Evolutionary conservation across 1,139 yeast genomes (phyloP).

Genomic region (Protomyces lactucae-debilis): DNA sequence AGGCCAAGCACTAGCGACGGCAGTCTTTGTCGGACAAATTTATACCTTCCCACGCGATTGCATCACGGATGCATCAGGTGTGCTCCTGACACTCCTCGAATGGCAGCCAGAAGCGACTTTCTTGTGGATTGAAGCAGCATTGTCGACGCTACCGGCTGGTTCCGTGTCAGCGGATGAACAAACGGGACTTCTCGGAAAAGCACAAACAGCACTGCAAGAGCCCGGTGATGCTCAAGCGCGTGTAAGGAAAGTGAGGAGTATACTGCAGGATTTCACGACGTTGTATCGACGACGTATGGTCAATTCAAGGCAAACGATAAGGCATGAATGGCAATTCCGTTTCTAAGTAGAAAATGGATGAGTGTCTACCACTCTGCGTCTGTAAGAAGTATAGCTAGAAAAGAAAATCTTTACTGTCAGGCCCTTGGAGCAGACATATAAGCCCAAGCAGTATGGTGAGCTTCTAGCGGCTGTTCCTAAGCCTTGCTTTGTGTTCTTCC

Average conservation of each 20-base stretch:
- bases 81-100: constrained; percentile 61
- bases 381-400: no score
- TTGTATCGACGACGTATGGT: constrained; percentile 26
- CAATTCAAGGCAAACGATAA: constrained; percentile 2
- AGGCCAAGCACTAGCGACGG: constrained; percentile 55
- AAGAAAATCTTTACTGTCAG: no score
- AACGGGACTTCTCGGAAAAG: constrained; percentile 47
- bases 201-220: constrained; percentile 10
- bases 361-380: no score
- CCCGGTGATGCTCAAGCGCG: not conserved
- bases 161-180: constrained; percentile 65
- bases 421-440: no score
- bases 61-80: constrained; percentile 69
- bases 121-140: constrained; percentile 58
- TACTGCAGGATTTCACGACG: constrained; percentile 27
- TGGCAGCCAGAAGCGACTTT: constrained; percentile 50
- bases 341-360: not conserved
- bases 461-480: no score
- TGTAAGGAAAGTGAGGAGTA: constrained; percentile 19
- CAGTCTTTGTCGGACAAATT: constrained; percentile 61
- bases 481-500: no score
- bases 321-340: not conserved
- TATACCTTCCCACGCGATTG: constrained; percentile 68
- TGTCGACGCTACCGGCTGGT: constrained; percentile 52
- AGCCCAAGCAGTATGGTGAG: no score